Conservation (phyloP, 78 protist genomes). For the Planoprotostelium fungivorum region DNA sequence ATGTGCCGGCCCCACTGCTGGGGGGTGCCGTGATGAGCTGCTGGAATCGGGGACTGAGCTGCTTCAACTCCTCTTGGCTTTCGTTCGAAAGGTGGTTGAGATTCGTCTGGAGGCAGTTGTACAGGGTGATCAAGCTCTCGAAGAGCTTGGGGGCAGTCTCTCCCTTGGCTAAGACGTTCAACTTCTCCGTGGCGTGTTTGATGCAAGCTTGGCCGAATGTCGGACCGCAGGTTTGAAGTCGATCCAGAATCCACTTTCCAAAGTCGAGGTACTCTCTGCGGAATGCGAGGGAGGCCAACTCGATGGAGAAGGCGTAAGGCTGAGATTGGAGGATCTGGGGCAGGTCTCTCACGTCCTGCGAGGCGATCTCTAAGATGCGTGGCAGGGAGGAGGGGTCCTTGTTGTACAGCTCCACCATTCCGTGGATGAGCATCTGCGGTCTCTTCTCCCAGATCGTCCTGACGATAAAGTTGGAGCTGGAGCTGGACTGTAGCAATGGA, state of each 20-base stretch:
- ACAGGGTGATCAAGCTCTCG: not conserved
- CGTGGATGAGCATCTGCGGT: constrained; percentile 45
- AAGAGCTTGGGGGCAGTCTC: not conserved
- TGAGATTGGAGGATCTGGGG: constrained; percentile 26
- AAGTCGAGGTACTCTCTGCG: constrained; percentile 74
- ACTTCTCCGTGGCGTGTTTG: constrained; percentile 23
- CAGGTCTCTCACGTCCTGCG: constrained; percentile 29
- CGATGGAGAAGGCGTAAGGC: constrained; percentile 66
- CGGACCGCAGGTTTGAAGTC: constrained; percentile 17
- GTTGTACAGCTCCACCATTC: constrained; percentile 50
- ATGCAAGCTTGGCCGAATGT: constrained; percentile 47
- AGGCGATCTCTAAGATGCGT: constrained; percentile 73
- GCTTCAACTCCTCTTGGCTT: not conserved
- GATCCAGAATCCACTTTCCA: constrained; percentile 72
- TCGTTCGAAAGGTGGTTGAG: not conserved
- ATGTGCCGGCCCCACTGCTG: not conserved
- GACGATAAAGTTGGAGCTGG: constrained; percentile 22
- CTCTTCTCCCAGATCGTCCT: constrained; percentile 53
- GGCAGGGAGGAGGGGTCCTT: constrained; percentile 46
- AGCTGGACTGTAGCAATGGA: constrained; percentile 15
- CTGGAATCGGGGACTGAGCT: not conserved
- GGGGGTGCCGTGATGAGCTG: not conserved
- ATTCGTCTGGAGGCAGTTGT: not conserved
- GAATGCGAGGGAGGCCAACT: constrained; percentile 79
- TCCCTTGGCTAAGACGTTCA: not conserved